These are phyloP conservation scores for Heterobasidion parviporum DNA, from an alignment of 1,284 basidiomycete genomes.

Conservation along the genomic window DNA sequence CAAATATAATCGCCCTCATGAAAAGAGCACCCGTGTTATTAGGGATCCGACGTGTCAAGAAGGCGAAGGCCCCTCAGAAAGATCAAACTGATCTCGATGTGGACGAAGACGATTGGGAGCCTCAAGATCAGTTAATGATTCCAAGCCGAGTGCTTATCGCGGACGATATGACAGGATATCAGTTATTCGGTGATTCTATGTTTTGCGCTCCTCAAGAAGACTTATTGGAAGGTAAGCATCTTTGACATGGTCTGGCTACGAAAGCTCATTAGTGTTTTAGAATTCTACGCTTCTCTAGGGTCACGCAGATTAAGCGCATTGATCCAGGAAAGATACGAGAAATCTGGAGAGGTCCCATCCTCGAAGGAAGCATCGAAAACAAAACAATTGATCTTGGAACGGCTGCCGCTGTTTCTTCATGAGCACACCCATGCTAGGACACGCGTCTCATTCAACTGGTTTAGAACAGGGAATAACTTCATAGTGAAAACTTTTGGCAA, in stretches of 20 bases:
- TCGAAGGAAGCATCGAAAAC: constrained; percentile 42
- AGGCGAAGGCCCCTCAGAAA: constrained; percentile 23
- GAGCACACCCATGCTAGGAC: constrained; percentile 75
- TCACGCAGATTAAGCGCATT: constrained; percentile 65
- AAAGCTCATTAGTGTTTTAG: constrained; percentile 24
- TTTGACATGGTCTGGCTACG: not conserved
- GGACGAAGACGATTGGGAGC: constrained; percentile 58
- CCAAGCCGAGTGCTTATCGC: constrained; percentile 65
- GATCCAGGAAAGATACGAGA: constrained; percentile 71
- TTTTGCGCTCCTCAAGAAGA: constrained; percentile 91
- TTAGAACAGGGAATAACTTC: constrained; percentile 66
- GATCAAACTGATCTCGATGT: constrained; percentile 25
- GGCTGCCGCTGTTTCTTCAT: constrained; percentile 87
- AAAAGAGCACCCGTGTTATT: constrained; percentile 66
- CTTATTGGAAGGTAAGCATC: constrained; percentile 57
- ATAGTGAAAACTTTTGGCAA: constrained; percentile 62
- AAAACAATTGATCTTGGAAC: constrained; percentile 69
- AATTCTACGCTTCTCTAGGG: constrained; percentile 59
- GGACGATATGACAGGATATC: constrained; percentile 74
- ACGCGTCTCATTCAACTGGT: constrained; percentile 65
- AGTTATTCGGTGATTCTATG: constrained; percentile 70
- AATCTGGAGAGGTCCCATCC: constrained; percentile 42
- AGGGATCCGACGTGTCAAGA: constrained; percentile 51
- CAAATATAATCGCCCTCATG: constrained; percentile 54
- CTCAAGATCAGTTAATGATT: constrained; percentile 53